phyloP scores from a whole-genome alignment of 208 protist genomes.

The Naegleria fowleri region DNA sequence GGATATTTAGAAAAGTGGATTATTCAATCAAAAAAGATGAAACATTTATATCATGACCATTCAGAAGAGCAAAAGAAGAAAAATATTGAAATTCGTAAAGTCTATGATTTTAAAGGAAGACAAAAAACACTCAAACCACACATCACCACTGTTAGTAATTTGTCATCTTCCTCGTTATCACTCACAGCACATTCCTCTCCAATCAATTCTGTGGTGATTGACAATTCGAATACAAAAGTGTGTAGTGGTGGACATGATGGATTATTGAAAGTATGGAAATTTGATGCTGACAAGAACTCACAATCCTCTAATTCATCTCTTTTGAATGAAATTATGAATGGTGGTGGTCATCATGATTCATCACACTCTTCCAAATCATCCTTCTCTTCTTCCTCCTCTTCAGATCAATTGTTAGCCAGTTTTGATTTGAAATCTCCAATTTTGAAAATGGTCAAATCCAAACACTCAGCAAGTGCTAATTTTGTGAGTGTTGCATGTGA shows the following conservation, averaged over 20 bases:
- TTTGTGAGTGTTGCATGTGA: neutral
- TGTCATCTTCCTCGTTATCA: neutral
- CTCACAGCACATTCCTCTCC: neutral
- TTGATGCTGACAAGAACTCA: neutral
- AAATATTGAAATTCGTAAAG: neutral
- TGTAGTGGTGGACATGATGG: neutral
- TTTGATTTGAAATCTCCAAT: neutral
- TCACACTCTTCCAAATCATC: neutral
- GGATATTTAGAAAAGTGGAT: constrained; percentile 14
- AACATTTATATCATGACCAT: neutral
- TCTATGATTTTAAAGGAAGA: neutral
- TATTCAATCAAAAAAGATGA: neutral
- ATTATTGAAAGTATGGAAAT: neutral
- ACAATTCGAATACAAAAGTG: neutral
- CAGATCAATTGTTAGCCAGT: neutral
- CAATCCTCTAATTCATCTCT: neutral
- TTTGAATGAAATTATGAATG: too few relatives aligned
- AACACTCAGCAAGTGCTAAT: neutral
- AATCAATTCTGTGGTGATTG: neutral
- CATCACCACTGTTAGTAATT: too few relatives aligned
- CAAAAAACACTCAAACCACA: neutral
- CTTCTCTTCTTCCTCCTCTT: neutral
- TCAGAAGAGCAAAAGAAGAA: neutral
- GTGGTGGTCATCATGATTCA: neutral
- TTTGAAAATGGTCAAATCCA: constrained; percentile 11